Evolutionary conservation across 495 filamentous ascomycete species (phyloP).

Genomic region (Podospora comata): DNA sequence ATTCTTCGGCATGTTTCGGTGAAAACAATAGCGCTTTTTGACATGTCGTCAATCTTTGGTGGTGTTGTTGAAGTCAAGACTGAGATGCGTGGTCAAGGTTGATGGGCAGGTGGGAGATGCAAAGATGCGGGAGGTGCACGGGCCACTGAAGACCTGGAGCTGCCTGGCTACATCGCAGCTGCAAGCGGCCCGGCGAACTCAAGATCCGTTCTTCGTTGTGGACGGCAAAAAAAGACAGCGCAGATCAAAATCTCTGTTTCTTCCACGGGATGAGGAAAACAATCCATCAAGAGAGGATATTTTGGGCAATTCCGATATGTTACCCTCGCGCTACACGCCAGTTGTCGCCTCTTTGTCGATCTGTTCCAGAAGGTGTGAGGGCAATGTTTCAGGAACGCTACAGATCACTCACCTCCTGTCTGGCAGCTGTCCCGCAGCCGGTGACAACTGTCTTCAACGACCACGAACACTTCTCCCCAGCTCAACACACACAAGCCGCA

Average conservation of each 20-base stretch:
- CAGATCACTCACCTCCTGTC: neutral
- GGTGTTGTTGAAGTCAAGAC: neutral
- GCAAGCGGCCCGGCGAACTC: neutral
- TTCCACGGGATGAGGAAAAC: neutral
- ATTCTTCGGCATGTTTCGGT: neutral
- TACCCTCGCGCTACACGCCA: neutral
- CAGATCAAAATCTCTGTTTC: neutral
- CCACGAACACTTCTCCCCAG: neutral
- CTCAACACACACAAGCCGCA: neutral
- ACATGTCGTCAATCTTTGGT: neutral
- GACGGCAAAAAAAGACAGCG: neutral
- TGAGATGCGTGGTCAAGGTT: neutral
- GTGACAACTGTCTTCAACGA: neutral
- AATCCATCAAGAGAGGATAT: neutral
- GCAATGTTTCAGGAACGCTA: conserved; percentile 16
- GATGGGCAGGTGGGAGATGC: neutral
- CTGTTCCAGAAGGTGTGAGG: conserved; percentile 24
- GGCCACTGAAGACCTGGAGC: neutral
- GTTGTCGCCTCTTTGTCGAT: conserved; percentile 13
- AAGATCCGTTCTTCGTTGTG: neutral
- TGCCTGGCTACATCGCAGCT: neutral
- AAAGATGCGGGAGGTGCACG: neutral
- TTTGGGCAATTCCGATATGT: neutral
- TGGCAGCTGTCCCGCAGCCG: neutral
- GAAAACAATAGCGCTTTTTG: neutral